A percentile compares a stretch with the other conserved stretches of the same genome.
Conservation (phyloP, 2,329 filamentous ascomycete genomes). For the Talaromyces piceae region DNA sequence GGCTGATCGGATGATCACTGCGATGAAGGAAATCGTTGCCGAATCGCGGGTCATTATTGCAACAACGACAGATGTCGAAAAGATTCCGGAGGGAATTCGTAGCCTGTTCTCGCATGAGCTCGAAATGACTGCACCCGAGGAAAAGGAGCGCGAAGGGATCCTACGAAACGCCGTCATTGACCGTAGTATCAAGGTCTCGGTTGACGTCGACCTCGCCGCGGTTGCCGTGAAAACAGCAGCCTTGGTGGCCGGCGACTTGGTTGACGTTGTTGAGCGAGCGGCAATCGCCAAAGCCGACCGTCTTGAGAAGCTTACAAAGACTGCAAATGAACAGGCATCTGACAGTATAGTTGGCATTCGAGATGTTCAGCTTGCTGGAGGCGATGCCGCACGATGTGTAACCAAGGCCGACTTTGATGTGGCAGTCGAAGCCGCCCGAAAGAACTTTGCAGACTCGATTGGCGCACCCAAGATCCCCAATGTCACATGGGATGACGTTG, state of each 20-base stretch:
- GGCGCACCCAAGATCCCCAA: conserved; percentile 97
- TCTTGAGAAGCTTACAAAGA: conserved; percentile 61
- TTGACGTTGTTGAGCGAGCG: conserved; percentile 89
- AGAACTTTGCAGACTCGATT: conserved; percentile 97
- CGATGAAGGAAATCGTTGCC: conserved; percentile 75
- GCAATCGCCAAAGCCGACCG: conserved; percentile 68
- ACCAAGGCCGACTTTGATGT: conserved; percentile 78
- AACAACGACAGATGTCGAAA: conserved; percentile 91
- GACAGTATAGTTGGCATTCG: conserved; percentile 53
- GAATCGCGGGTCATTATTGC: conserved; percentile 78
- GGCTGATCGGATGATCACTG: conserved; percentile 79
- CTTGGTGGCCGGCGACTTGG: conserved; percentile 84
- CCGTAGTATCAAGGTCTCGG: conserved; percentile 66
- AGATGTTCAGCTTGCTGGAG: conserved; percentile 84
- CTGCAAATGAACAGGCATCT: conserved; percentile 21
- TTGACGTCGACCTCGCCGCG: conserved; percentile 73
- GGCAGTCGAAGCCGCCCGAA: conserved; percentile 91
- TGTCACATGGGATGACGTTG: conserved; percentile 92
- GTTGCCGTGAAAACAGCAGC: conserved; percentile 94
- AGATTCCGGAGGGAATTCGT: conserved; percentile 81
- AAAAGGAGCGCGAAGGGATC: conserved; percentile 84
- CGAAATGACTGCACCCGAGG: conserved; percentile 87
- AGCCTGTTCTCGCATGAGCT: conserved; percentile 93
- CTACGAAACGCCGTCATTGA: conserved; percentile 70
- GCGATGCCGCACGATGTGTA: conserved; percentile 67